Percentiles rank a stretch among this genome's conserved stretches.
phyloP scores from a whole-genome alignment of 2,329 filamentous ascomycete species.

The Chaetomiaceae sp. region DNA sequence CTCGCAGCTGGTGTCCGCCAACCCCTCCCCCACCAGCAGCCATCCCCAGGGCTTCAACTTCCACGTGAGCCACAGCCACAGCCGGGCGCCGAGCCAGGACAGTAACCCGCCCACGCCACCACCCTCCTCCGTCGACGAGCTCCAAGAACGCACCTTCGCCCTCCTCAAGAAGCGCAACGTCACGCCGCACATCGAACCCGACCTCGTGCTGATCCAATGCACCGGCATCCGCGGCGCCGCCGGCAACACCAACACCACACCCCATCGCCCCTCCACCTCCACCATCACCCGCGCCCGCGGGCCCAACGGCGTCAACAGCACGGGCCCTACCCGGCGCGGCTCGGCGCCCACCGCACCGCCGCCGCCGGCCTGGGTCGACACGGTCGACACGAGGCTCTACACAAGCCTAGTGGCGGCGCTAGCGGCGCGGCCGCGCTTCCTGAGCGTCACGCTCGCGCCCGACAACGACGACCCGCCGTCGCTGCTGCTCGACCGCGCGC shows the following conservation, averaged over 20 bases:
- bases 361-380: constrained; percentile 46
- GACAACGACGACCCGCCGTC: constrained; percentile 67
- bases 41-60: background rate
- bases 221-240: constrained; percentile 54
- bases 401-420: constrained; percentile 57
- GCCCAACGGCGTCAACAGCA: background rate
- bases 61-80: background rate
- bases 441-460: constrained; percentile 64
- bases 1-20: constrained; percentile 49
- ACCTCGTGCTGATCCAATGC: constrained; percentile 72
- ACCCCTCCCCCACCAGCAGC: constrained; percentile 35
- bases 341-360: constrained; percentile 22
- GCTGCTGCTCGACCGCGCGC: constrained; percentile 62
- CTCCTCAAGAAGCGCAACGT: constrained; percentile 75
- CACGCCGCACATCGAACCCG: constrained; percentile 61
- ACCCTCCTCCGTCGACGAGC: constrained; percentile 68
- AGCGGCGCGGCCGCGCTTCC: constrained; percentile 58
- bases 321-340: background rate
- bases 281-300: background rate
- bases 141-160: constrained; percentile 76
- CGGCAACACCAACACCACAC: constrained; percentile 15
- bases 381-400: constrained; percentile 58
- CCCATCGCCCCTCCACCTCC: background rate
- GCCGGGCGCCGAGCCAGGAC: background rate
- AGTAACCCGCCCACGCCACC: constrained; percentile 61